These are phyloP conservation scores for Gonium pectorale DNA, from an alignment of 139 green algal species.

Conservation along the genomic window DNA sequence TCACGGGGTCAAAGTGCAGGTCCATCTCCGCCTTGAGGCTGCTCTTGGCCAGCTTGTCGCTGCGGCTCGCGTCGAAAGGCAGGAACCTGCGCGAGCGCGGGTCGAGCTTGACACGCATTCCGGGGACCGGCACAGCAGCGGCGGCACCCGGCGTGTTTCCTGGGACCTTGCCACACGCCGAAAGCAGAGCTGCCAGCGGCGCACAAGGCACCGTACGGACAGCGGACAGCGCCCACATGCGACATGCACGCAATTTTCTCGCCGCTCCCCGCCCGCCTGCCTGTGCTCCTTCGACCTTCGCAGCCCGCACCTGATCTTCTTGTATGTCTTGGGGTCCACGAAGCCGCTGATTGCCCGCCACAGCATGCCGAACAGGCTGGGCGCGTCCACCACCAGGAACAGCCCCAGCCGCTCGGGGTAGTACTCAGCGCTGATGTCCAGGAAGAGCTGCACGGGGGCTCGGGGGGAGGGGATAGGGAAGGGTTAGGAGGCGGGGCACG, in stretches of 20 bases:
- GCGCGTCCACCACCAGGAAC: slow-evolving; percentile 79
- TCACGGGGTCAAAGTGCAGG: slow-evolving; percentile 63
- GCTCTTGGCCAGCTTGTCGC: slow-evolving; percentile 43
- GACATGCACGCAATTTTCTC: too few relatives aligned
- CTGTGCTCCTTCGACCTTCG: neutral
- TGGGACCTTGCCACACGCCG: too few relatives aligned
- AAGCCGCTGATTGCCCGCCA: slow-evolving; percentile 72
- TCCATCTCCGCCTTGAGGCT: slow-evolving; percentile 42
- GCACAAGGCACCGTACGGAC: too few relatives aligned
- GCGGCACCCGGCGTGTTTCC: too few relatives aligned
- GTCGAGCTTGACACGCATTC: too few relatives aligned
- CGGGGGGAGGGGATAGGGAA: too few relatives aligned
- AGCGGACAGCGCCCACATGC: too few relatives aligned
- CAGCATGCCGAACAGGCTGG: slow-evolving; percentile 73
- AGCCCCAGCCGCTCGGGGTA: slow-evolving; percentile 84
- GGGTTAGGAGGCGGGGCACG: too few relatives aligned
- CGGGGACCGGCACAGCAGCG: too few relatives aligned
- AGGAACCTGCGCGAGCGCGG: slow-evolving; percentile 30
- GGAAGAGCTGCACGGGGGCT: slow-evolving; percentile 69
- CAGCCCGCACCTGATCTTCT: slow-evolving; percentile 69
- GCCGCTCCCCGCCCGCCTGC: too few relatives aligned
- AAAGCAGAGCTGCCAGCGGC: too few relatives aligned
- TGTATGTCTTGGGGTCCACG: slow-evolving; percentile 78
- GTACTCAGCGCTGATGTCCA: slow-evolving; percentile 74
- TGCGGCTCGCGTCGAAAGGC: slow-evolving; percentile 57